A percentile compares a stretch with the other conserved stretches of the same genome.
Conservation (phyloP, 2,329 filamentous ascomycete species). For the Hymenotorrendiella dingleyae region DNA sequence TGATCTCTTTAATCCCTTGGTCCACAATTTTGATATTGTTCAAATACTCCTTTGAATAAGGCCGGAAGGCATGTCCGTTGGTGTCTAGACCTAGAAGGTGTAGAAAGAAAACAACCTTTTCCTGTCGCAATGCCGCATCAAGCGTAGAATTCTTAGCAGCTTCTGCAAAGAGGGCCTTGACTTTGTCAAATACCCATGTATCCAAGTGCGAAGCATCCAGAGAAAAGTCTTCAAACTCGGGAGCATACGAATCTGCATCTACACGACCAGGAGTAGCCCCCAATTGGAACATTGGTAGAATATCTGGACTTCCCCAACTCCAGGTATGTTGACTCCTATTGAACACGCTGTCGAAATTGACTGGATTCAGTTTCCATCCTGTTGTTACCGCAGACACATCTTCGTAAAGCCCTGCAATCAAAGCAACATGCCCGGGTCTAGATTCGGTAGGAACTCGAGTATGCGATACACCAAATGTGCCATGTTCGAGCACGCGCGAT, state of each 20-base stretch:
- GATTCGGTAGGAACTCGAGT: conserved; percentile 96
- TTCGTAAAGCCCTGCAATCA: conserved; percentile 95
- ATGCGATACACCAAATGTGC: conserved; percentile 95
- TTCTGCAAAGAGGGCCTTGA: conserved; percentile 77
- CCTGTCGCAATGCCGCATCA: conserved; percentile 64
- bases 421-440: conserved; percentile 87
- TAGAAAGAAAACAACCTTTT: conserved; percentile 91
- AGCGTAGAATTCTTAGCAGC: conserved; percentile 75
- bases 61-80: conserved; percentile 76
- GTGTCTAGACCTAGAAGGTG: conserved; percentile 92
- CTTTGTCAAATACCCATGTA: conserved; percentile 91
- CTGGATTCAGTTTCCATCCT: conserved; percentile 96
- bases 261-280: conserved; percentile 85
- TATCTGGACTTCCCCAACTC: conserved; percentile 99
- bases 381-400: conserved; percentile 97
- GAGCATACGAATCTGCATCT: conserved; percentile 76
- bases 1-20: conserved; percentile 78
- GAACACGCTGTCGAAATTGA: conserved; percentile 98
- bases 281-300: conserved; percentile 92
- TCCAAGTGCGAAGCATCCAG: conserved; percentile 76
- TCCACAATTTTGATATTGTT: conserved; percentile 94
- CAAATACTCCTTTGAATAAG: conserved; percentile 93
- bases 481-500: conserved; percentile 79
- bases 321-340: conserved; percentile 95
- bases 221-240: conserved; percentile 87